Evolutionary conservation across 164 flowering plant species (phyloP).

Genomic region (Paratinospora sagittata): DNA sequence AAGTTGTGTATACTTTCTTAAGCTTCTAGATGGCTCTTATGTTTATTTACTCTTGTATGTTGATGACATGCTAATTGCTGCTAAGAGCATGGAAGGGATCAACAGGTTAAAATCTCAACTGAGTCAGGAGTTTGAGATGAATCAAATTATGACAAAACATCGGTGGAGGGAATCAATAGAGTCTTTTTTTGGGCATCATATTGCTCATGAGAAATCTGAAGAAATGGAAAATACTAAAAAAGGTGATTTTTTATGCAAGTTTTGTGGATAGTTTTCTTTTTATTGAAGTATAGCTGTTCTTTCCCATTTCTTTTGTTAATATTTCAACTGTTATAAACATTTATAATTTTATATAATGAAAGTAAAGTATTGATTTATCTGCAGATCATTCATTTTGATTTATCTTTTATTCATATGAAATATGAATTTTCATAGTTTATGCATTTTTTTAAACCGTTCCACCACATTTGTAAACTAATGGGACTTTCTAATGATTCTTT

Average conservation of each 20-base stretch:
- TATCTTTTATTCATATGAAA: background rate
- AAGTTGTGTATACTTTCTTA: too few species aligned
- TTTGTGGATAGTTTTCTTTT: background rate
- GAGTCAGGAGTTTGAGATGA: too few species aligned
- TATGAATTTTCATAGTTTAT: background rate
- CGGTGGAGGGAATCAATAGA: conserved; percentile 31
- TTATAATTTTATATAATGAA: background rate
- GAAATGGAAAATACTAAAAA: conserved; percentile 50
- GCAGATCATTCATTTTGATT: background rate
- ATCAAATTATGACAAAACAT: conserved; percentile 27
- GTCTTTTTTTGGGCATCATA: conserved; percentile 52
- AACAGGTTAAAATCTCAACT: too few species aligned
- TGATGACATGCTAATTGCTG: too few species aligned
- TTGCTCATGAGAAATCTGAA: conserved; percentile 50
- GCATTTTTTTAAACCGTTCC: background rate
- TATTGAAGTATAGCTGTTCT: background rate
- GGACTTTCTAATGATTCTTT: background rate
- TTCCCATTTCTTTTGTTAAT: background rate
- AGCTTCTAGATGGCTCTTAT: too few species aligned
- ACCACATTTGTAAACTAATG: background rate
- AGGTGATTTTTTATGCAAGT: conserved; percentile 34
- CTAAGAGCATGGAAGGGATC: too few species aligned
- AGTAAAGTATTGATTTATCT: background rate
- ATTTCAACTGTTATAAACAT: background rate
- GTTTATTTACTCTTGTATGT: too few species aligned